phyloP scores from a whole-genome alignment of 768 basidiomycete species.

The Kwoniella botswanensis region DNA sequence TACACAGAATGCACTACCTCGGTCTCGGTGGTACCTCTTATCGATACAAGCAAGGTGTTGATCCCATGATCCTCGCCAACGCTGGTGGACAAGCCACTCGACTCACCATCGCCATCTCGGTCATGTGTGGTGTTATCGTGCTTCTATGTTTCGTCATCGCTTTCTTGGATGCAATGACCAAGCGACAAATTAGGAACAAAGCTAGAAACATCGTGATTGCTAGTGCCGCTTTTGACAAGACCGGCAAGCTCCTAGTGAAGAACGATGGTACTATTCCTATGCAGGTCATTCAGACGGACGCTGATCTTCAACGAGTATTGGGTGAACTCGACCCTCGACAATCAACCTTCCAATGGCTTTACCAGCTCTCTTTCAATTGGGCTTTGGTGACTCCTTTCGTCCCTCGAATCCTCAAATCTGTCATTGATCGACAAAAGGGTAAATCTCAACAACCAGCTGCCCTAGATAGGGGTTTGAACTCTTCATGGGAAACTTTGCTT shows the following conservation, averaged over 20 bases:
- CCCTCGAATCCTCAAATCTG: slow-evolving; percentile 48
- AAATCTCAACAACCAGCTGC: slow-evolving; percentile 24
- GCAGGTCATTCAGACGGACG: slow-evolving; percentile 57
- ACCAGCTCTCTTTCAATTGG: slow-evolving; percentile 58
- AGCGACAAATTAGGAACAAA: slow-evolving; percentile 41
- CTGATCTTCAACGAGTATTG: slow-evolving; percentile 49
- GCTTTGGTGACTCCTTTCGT: slow-evolving; percentile 53
- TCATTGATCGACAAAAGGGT: slow-evolving; percentile 35
- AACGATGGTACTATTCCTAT: slow-evolving; percentile 58
- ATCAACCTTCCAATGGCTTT: slow-evolving; percentile 59
- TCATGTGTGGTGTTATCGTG: slow-evolving; percentile 58
- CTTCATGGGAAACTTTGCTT: slow-evolving; percentile 30
- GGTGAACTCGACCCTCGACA: slow-evolving; percentile 55
- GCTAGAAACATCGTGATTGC: slow-evolving; percentile 57
- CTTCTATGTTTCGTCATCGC: slow-evolving; percentile 50
- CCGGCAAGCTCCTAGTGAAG: slow-evolving; percentile 57
- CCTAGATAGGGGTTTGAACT: slow-evolving; percentile 20
- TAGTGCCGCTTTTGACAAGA: slow-evolving; percentile 55
- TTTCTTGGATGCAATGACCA: slow-evolving; percentile 41
- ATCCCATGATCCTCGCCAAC: slow-evolving; percentile 28
- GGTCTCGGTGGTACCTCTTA: slow-evolving; percentile 58
- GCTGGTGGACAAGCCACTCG: slow-evolving; percentile 45
- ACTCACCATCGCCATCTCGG: slow-evolving; percentile 57
- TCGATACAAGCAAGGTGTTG: slow-evolving; percentile 30
- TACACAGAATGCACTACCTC: slow-evolving; percentile 58